These are phyloP conservation scores for Delphinella strobiligena DNA, from an alignment of 2,329 filamentous ascomycete genomes.

Conservation along the genomic window DNA sequence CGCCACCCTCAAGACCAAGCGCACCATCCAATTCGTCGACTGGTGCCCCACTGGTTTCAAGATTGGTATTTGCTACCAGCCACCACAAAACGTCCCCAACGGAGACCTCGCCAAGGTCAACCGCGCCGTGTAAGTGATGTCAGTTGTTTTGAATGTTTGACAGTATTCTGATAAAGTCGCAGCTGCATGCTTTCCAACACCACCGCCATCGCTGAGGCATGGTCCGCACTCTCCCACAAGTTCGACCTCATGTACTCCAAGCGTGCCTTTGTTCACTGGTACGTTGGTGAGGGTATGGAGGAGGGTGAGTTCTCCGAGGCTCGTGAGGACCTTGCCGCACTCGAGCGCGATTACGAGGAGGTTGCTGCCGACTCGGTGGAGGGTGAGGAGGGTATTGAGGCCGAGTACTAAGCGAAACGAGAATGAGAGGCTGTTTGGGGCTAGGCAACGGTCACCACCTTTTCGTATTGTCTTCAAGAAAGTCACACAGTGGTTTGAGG, in stretches of 20 bases:
- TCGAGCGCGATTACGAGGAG: constrained; percentile 98
- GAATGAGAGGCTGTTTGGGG: constrained; percentile 7
- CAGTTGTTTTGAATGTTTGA: background rate
- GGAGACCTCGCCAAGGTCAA: constrained; percentile 96
- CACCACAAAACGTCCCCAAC: constrained; percentile 89
- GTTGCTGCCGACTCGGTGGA: constrained; percentile 90
- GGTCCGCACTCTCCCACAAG: constrained; percentile 91
- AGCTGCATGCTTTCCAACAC: constrained; percentile 99
- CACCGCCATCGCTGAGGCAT: constrained; percentile 95
- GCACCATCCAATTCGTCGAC: constrained; percentile 97
- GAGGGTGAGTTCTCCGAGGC: constrained; percentile 99
- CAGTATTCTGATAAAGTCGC: constrained; percentile 15
- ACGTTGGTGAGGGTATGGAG: constrained; percentile 99
- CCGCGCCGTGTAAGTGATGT: constrained; percentile 75
- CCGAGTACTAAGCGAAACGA: constrained; percentile 63
- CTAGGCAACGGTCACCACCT: constrained; percentile 7
- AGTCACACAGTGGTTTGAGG: constrained; percentile 8
- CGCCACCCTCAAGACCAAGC: constrained; percentile 96
- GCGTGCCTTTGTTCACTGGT: constrained; percentile 99
- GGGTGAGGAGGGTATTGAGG: constrained; percentile 71
- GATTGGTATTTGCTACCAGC: constrained; percentile 99
- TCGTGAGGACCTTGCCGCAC: constrained; percentile 91
- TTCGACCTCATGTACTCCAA: constrained; percentile 99
- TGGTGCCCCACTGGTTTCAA: constrained; percentile 99
- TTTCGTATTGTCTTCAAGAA: constrained; percentile 11